Evolutionary conservation across 1,284 basidiomycete genomes (phyloP).

Genomic region (Singerocomus rubriflavus): DNA sequence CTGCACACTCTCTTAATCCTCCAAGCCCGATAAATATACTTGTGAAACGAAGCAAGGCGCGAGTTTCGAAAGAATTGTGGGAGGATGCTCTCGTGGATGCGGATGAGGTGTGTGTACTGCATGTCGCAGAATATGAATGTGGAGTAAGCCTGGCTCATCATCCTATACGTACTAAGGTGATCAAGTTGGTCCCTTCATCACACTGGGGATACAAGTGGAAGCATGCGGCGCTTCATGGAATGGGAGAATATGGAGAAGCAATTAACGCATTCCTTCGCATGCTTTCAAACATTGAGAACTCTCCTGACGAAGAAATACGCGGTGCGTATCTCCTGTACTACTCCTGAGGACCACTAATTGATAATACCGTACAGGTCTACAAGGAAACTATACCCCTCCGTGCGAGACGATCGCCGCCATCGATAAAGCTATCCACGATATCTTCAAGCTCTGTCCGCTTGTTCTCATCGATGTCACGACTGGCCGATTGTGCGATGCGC

Average conservation of each 20-base stretch:
- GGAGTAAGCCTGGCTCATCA: too few species aligned
- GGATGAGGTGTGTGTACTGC: constrained; percentile 1
- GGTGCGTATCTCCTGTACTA: neutral
- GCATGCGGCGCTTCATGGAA: neutral
- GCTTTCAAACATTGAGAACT: constrained; percentile 3
- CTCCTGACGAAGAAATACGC: neutral
- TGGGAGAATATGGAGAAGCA: neutral
- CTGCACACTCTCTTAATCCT: constrained; percentile 4
- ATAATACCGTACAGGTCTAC: constrained; percentile 4
- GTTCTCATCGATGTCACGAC: constrained; percentile 8
- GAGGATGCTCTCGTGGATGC: constrained; percentile 1
- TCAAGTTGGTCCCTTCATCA: neutral
- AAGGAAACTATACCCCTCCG: neutral
- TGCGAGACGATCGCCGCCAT: neutral
- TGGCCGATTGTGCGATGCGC: constrained; percentile 4
- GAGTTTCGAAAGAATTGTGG: neutral
- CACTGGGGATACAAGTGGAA: constrained; percentile 3
- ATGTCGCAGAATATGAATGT: neutral
- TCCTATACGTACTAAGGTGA: neutral
- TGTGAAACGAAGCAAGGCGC: constrained; percentile 3
- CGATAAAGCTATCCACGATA: neutral
- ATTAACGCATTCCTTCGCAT: neutral
- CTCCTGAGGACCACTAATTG: neutral
- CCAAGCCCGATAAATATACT: neutral
- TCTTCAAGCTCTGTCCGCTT: neutral